Base-by-base conservation (phyloP, 495 filamentous ascomycete genomes). In the Penicillium turbatum region DNA sequence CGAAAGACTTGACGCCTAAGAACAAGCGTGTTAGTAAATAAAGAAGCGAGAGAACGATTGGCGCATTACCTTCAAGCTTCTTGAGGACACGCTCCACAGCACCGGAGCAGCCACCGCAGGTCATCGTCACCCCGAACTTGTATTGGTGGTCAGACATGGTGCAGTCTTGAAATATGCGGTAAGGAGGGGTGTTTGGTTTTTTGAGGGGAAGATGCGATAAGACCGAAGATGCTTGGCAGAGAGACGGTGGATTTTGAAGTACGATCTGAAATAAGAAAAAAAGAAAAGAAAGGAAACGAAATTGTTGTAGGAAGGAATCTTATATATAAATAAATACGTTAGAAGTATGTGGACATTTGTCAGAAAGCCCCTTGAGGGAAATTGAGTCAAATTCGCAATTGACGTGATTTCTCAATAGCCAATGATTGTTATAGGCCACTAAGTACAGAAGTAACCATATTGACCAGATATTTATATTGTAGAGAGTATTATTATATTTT, bases 11-110 rank as follows among this genome's bases (percentile, higher is more conserved):
- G 71, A 97, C 83, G 56, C 91, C 93, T 97, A 65, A n/a, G 19
- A 10, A 8, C 11, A 17, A 27, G 26, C 32, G 10, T 17, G 19
- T 55, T 30, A 31, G 47, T 13, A 13, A 13, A n/a, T 4, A 13
- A 40, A 24, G 31, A 16, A 41, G 21, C 24, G 24, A 24, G 31
- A 38, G 16, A 54, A 40, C 48, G 9, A 21, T 38, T 29, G 6
- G 46, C 7, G 39, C 35, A 53, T 34, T 64, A 96, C 93, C 93
- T 10, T 97, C 87, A 0, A 95, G 80, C 72, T 86, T 95, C 71
- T 87, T 92, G n/a, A 98, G 80, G n/a, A 96, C 90, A n/a, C 90
- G 79, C 62, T 93, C 87, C 6, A 98, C 72, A 46, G 84, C 84
- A 48, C 84, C 84, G 30, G 83, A 86, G 76, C 84, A 87, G 52